Evolutionary conservation across 1,284 basidiomycete species (phyloP).

Genomic region (Rhodotorula sp.): DNA sequence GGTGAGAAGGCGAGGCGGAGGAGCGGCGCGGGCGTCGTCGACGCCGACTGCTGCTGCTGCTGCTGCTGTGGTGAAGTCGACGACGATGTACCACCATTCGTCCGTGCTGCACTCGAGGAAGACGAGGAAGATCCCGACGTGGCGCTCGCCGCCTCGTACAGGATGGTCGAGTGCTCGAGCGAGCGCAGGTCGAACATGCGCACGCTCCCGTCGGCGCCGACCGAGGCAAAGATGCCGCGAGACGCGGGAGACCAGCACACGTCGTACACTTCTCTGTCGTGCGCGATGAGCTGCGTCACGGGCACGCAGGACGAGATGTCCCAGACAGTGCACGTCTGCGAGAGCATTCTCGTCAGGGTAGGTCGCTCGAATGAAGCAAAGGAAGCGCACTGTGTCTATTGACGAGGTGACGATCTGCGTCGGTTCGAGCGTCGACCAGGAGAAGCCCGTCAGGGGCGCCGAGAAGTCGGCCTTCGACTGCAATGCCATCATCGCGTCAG

Average conservation of each 20-base stretch:
- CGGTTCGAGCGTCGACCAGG: constrained; percentile 89
- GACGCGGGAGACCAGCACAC: constrained; percentile 82
- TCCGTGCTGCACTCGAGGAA: neutral
- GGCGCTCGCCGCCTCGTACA: constrained; percentile 80
- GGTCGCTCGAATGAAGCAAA: no score
- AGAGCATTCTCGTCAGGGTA: neutral
- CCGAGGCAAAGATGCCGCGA: constrained; percentile 96
- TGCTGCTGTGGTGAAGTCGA: neutral
- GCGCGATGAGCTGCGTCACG: constrained; percentile 84
- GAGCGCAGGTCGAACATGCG: constrained; percentile 95
- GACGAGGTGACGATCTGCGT: constrained; percentile 90
- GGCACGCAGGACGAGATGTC: constrained; percentile 95
- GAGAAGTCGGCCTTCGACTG: constrained; percentile 82
- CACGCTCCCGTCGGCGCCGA: constrained; percentile 94
- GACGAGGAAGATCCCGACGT: constrained; percentile 6
- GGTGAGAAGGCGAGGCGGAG: constrained; percentile 84
- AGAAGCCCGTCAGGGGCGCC: constrained; percentile 90
- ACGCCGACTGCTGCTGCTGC: neutral
- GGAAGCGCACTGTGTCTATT: constrained; percentile 63
- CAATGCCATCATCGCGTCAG: constrained; percentile 21
- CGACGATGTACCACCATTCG: neutral
- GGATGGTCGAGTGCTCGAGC: constrained; percentile 95
- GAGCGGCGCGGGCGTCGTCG: constrained; percentile 63
- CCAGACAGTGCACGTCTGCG: constrained; percentile 60
- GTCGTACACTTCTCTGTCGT: constrained; percentile 83